phyloP scores from a whole-genome alignment of 306 rosid genomes.

The Acacia confusa region DNA sequence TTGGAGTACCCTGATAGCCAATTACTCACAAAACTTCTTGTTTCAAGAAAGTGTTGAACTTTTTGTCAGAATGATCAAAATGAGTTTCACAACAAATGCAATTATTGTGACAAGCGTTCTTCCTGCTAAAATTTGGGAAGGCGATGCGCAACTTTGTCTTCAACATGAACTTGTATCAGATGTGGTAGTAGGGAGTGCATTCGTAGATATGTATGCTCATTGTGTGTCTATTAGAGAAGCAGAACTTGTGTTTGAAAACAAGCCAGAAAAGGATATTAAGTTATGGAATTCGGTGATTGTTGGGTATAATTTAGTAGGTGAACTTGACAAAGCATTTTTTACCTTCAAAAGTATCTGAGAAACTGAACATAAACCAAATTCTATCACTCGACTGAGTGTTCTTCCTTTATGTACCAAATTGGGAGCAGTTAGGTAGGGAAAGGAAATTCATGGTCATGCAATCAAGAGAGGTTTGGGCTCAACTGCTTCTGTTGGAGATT shows the following conservation, averaged over 20 bases:
- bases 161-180: constrained; percentile 36
- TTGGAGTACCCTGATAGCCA: constrained; percentile 47
- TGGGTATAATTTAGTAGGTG: constrained; percentile 41
- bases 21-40: constrained; percentile 44
- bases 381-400: constrained; percentile 41
- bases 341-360: constrained; percentile 41
- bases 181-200: constrained; percentile 40
- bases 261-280: constrained; percentile 35
- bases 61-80: constrained; percentile 36
- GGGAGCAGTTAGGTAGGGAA: constrained; percentile 46
- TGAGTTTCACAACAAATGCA: constrained; percentile 39
- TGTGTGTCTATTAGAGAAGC: constrained; percentile 50
- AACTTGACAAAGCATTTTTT: constrained; percentile 32
- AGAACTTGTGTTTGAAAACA: constrained; percentile 30
- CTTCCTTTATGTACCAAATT: constrained; percentile 51
- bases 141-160: constrained; percentile 44
- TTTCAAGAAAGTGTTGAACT: constrained; percentile 35
- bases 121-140: constrained; percentile 49
- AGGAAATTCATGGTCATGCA: constrained; percentile 54
- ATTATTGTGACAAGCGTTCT: constrained; percentile 37
- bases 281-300: constrained; percentile 49
- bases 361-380: constrained; percentile 42
- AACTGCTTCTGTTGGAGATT: constrained; percentile 39
- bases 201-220: constrained; percentile 51
- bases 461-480: constrained; percentile 35